These are phyloP conservation scores for Ganoderma sinense DNA, from an alignment of 1,284 basidiomycete species.

Conservation along the genomic window DNA sequence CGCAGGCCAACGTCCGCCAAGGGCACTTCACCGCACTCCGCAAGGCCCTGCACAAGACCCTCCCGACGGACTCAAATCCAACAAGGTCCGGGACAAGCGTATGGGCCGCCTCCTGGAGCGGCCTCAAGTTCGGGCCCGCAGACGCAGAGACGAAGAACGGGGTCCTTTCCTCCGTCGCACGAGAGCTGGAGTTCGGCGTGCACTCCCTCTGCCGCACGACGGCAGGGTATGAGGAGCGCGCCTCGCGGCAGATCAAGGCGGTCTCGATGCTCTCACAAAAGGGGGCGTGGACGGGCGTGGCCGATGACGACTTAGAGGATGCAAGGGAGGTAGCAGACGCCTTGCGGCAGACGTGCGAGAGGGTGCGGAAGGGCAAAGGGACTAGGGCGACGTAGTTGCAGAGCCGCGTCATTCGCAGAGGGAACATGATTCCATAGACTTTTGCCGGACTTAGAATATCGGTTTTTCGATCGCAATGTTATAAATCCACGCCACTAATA, in stretches of 20 bases:
- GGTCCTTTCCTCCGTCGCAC: constrained; percentile 45
- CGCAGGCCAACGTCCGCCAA: constrained; percentile 43
- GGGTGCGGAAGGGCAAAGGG: constrained; percentile 16
- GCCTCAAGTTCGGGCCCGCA: neutral
- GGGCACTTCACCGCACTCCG: constrained; percentile 41
- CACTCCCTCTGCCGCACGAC: constrained; percentile 54
- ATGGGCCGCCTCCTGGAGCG: constrained; percentile 7
- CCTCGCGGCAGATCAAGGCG: constrained; percentile 38
- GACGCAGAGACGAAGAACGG: constrained; percentile 14
- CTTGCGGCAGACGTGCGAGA: constrained; percentile 36
- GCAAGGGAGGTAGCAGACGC: constrained; percentile 46
- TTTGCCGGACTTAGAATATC: neutral
- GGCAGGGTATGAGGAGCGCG: constrained; percentile 52
- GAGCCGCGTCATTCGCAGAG: neutral
- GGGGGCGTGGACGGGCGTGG: constrained; percentile 34
- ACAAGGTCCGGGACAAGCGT: constrained; percentile 10
- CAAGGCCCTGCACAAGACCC: constrained; percentile 42
- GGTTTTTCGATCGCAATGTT: neutral
- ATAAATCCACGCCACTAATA: neutral
- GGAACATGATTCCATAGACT: neutral
- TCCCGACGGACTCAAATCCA: constrained; percentile 33
- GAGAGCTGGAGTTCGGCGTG: constrained; percentile 52
- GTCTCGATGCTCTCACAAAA: constrained; percentile 41
- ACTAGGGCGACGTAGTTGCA: neutral
- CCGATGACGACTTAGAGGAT: constrained; percentile 46